Percentiles rank a stretch among this genome's conserved stretches.
Evolutionary conservation across 345 rosid genomes (phyloP).

Genomic region (Pelargonium nanum): DNA sequence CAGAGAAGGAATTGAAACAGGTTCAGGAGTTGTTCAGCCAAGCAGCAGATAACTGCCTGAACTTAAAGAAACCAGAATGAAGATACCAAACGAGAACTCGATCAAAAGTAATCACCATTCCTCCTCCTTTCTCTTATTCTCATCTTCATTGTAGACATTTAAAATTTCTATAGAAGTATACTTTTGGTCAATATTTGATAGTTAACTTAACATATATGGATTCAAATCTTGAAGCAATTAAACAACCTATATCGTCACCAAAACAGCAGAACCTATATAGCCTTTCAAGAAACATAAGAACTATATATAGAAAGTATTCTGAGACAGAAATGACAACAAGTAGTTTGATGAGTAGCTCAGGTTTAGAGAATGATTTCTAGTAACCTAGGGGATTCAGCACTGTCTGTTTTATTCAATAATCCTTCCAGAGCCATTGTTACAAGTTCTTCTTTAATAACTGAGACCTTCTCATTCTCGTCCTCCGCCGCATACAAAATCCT

Average conservation of each 20-base stretch:
- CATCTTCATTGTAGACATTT: no score
- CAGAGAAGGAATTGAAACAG: conserved; percentile 80
- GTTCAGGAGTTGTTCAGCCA: conserved; percentile 74
- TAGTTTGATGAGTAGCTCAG: not conserved
- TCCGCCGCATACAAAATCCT: not conserved
- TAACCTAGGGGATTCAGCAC: not conserved
- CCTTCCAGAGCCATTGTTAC: not conserved
- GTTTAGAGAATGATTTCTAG: not conserved
- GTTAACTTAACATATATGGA: not conserved
- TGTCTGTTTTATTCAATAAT: not conserved
- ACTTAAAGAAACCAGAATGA: conserved; percentile 73
- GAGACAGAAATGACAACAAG: not conserved
- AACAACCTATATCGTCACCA: no score
- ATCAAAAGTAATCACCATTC: no score
- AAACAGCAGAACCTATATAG: not conserved
- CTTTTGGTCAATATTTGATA: not conserved
- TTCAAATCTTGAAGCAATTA: not conserved
- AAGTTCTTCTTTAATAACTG: not conserved
- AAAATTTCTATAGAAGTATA: not conserved
- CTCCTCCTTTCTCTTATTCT: no score
- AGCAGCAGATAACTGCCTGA: conserved; percentile 76
- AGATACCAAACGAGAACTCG: not conserved
- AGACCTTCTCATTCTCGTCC: not conserved
- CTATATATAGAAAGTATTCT: not conserved
- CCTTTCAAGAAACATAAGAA: no score